Evolutionary conservation across 2,329 filamentous ascomycete genomes (phyloP).

Genomic region (Pseudocercospora musae): DNA sequence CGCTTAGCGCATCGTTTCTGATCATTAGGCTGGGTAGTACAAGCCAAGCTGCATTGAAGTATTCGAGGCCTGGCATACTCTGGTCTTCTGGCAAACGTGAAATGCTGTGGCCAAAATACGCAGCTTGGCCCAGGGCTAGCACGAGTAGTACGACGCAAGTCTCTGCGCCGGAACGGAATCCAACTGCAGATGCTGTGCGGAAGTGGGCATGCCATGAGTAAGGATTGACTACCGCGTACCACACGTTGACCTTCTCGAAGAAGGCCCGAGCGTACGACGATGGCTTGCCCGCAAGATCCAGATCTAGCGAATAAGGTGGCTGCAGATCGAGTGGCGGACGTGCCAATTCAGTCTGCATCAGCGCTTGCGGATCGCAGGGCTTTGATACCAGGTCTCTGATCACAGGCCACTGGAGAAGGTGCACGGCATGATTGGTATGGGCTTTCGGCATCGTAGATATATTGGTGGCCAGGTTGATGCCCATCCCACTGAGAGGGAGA

Average conservation of each 20-base stretch:
- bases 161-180: conserved; percentile 74
- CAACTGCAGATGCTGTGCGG: conserved; percentile 68
- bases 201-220: conserved; percentile 77
- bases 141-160: conserved; percentile 80
- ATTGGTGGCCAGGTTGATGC: conserved; percentile 66
- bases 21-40: conserved; percentile 76
- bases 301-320: conserved; percentile 45
- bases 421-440: conserved; percentile 75
- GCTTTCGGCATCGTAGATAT: conserved; percentile 84
- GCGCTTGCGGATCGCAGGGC: conserved; percentile 76
- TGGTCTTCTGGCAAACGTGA: conserved; percentile 65
- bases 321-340: conserved; percentile 66
- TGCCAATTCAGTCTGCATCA: conserved; percentile 77
- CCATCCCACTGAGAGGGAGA: conserved; percentile 56
- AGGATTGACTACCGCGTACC: conserved; percentile 82
- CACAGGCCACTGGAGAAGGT: conserved; percentile 75
- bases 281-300: conserved; percentile 16
- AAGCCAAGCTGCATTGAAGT: conserved; percentile 77
- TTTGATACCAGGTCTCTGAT: conserved; percentile 74
- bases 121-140: conserved; percentile 72
- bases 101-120: conserved; percentile 67
- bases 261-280: conserved; percentile 78
- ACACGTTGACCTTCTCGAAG: conserved; percentile 76
- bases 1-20: conserved; percentile 70
- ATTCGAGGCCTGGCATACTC: conserved; percentile 71